Conservation (phyloP, 495 filamentous ascomycete genomes). For the Penicillium canariense region DNA sequence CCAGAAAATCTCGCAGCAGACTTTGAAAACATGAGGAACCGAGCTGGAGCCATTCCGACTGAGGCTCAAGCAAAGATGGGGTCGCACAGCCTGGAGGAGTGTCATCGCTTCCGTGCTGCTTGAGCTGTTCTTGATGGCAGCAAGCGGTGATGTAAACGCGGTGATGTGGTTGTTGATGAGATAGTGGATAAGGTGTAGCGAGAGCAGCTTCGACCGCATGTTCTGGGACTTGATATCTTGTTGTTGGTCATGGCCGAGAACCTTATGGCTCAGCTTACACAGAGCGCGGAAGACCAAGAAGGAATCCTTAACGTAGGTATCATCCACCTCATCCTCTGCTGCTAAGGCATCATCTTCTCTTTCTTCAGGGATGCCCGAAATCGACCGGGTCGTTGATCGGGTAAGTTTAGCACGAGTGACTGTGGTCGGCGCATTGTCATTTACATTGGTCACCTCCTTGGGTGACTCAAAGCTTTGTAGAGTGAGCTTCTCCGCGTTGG, state of each 20-base stretch:
- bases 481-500: constrained; percentile 71
- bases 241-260: constrained; percentile 82
- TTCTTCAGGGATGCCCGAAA: constrained; percentile 51
- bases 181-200: constrained; percentile 89
- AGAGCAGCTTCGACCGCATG: constrained; percentile 96
- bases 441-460: constrained; percentile 89
- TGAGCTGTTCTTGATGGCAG: constrained; percentile 86
- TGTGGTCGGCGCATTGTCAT: constrained; percentile 88
- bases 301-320: constrained; percentile 93
- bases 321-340: constrained; percentile 88
- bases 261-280: constrained; percentile 94
- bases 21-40: constrained; percentile 87
- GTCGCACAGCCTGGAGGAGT: constrained; percentile 93
- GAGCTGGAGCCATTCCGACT: constrained; percentile 94
- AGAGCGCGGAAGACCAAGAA: constrained; percentile 97
- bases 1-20: constrained; percentile 97
- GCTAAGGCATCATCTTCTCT: constrained; percentile 51
- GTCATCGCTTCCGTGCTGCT: constrained; percentile 80
- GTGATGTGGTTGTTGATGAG: constrained; percentile 86
- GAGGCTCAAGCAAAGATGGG: constrained; percentile 90
- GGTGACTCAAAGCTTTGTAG: constrained; percentile 92
- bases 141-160: constrained; percentile 83
- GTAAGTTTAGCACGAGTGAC: constrained; percentile 72
- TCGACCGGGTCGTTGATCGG: constrained; percentile 48
- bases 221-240: constrained; percentile 89